Evolutionary conservation across 306 rosid genomes (phyloP).

Genomic region (Quercus berberidifolia): DNA sequence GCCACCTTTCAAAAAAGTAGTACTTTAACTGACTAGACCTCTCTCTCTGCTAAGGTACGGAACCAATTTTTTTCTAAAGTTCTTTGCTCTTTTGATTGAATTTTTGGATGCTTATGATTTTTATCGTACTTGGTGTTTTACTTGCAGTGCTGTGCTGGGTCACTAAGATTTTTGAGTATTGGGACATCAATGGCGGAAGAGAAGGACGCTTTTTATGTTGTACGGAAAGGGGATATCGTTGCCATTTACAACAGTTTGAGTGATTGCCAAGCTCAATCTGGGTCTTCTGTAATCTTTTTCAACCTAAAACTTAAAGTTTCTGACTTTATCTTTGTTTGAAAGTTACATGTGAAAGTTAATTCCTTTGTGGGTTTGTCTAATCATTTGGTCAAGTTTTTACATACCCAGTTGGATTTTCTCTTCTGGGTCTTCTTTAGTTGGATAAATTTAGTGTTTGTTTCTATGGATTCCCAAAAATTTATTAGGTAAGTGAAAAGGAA

Average conservation of each 20-base stretch:
- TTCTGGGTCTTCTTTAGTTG: background rate
- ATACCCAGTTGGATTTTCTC: background rate
- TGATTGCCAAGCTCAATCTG: conserved; percentile 50
- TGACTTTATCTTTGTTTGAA: background rate
- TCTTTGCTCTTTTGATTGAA: background rate
- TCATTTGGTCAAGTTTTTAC: background rate
- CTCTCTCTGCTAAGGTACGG: background rate
- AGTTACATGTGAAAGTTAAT: background rate
- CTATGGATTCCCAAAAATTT: background rate
- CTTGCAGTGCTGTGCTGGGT: conserved; percentile 21
- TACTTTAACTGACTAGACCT: background rate
- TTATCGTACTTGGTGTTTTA: background rate
- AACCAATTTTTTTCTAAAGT: background rate
- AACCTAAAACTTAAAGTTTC: background rate
- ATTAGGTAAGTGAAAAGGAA: too few relatives aligned
- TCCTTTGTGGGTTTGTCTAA: background rate
- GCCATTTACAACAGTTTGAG: conserved; percentile 65
- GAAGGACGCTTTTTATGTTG: conserved; percentile 67
- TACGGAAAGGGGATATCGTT: conserved; percentile 64
- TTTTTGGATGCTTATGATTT: background rate
- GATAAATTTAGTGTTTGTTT: background rate
- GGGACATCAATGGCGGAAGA: conserved; percentile 62
- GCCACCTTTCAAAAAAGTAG: background rate
- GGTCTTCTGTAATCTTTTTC: conserved; percentile 43
- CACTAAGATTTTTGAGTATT: background rate